phyloP scores from a whole-genome alignment of 2,329 filamentous ascomycete genomes.

The Sporothrix curviconia region DNA sequence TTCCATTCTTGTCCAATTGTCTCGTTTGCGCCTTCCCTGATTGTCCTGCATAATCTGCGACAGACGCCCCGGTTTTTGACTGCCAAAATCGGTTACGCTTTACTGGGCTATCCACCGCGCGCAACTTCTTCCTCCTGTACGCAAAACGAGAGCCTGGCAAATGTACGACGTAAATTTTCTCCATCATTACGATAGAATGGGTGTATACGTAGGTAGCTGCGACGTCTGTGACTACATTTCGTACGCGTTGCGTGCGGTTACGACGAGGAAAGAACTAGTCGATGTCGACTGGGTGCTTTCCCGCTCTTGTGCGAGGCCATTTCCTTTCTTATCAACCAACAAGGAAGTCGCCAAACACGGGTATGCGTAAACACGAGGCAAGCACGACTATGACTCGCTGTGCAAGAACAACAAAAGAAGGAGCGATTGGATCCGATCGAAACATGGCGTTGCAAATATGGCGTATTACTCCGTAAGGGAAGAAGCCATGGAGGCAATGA shows the following conservation, averaged over 20 bases:
- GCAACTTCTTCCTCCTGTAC: too few species aligned
- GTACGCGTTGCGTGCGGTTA: too few species aligned
- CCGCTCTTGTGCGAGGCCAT: neutral
- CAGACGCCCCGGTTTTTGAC: slow-evolving; percentile 9
- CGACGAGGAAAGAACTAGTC: neutral
- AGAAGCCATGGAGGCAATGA: too few species aligned
- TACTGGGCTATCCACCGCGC: too few species aligned
- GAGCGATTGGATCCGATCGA: neutral
- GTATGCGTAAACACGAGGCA: neutral
- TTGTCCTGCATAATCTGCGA: slow-evolving; percentile 5
- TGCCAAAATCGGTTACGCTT: too few species aligned
- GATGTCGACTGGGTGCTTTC: neutral
- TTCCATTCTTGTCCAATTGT: neutral
- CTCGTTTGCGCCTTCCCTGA: neutral
- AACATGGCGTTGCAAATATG: neutral
- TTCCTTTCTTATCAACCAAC: neutral
- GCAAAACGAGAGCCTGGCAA: too few species aligned
- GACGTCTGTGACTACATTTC: too few species aligned
- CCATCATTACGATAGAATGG: too few species aligned
- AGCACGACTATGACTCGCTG: neutral
- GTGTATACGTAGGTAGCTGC: too few species aligned
- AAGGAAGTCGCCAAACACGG: neutral
- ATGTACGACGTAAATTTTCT: too few species aligned
- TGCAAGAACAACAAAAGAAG: neutral
- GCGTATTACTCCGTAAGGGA: neutral